phyloP scores from a whole-genome alignment of 257 asterid species.

The Solanum dulcamara region DNA sequence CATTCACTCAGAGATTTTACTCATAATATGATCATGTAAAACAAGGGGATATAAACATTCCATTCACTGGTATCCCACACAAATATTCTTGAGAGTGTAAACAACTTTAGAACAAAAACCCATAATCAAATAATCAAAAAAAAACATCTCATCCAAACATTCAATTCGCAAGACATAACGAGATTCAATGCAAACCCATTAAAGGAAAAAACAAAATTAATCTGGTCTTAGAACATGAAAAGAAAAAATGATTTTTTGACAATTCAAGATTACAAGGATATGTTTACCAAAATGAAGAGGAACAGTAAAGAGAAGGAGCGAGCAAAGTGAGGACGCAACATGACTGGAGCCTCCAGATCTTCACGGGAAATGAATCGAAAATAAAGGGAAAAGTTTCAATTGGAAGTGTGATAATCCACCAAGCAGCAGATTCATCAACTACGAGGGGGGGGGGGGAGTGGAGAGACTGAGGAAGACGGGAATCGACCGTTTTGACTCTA shows the following conservation, averaged over 20 bases:
- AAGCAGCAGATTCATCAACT: background rate
- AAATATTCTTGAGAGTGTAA: background rate
- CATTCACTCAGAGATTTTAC: background rate
- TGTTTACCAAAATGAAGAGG: conserved; percentile 1
- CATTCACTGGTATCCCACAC: background rate
- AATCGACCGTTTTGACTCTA: background rate
- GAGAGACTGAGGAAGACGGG: background rate
- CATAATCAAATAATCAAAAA: background rate
- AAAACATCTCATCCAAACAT: background rate
- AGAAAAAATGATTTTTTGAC: background rate
- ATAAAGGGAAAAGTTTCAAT: background rate
- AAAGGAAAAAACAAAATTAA: background rate
- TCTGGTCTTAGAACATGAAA: background rate
- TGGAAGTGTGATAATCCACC: background rate
- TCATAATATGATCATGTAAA: background rate
- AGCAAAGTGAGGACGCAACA: background rate
- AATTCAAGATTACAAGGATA: background rate
- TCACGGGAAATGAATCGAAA: background rate
- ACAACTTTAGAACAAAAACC: background rate
- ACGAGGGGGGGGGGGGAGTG: background rate
- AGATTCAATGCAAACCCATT: background rate
- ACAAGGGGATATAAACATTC: background rate
- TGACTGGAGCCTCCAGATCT: background rate
- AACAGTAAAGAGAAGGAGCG: background rate
- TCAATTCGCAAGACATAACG: background rate